phyloP scores from a whole-genome alignment of 2,329 filamentous ascomycete species.

The Colletotrichum euphorbiae region DNA sequence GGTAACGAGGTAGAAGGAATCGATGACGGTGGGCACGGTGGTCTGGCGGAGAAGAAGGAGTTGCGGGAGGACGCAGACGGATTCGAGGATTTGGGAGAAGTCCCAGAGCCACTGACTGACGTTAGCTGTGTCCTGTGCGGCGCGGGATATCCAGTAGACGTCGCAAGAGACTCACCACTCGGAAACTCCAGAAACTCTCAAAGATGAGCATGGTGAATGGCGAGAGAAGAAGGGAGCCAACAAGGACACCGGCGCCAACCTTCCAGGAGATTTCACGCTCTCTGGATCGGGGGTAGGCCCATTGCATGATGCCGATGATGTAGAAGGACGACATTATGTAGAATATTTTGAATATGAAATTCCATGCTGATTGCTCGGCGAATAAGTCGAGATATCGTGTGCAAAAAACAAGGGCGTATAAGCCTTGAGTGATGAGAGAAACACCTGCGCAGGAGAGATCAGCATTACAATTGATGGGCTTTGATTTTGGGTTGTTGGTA shows the following conservation, averaged over 20 bases:
- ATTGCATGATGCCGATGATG: constrained; percentile 89
- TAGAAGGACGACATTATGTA: constrained; percentile 88
- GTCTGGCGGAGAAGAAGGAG: constrained; percentile 92
- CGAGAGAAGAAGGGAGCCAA: constrained; percentile 73
- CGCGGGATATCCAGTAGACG: background rate
- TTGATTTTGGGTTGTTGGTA: background rate
- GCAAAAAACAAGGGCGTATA: constrained; percentile 88
- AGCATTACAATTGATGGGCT: constrained; percentile 11
- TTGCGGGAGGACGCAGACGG: constrained; percentile 89
- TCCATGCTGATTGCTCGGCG: constrained; percentile 68
- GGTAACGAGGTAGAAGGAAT: constrained; percentile 93
- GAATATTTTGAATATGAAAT: constrained; percentile 87
- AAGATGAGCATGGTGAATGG: constrained; percentile 81
- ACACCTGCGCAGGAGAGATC: constrained; percentile 69
- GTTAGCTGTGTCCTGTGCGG: background rate
- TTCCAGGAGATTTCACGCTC: constrained; percentile 96
- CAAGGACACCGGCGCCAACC: constrained; percentile 77
- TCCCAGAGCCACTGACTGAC: constrained; percentile 77
- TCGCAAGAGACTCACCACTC: constrained; percentile 56
- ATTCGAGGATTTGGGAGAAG: constrained; percentile 93
- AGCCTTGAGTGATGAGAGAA: constrained; percentile 88
- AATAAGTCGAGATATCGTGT: constrained; percentile 91
- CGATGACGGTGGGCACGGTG: constrained; percentile 94
- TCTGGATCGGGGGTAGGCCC: constrained; percentile 85
- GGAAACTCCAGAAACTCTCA: constrained; percentile 61